Base-by-base conservation (phyloP, 495 filamentous ascomycete genomes). In the Tricharina praecox region DNA sequence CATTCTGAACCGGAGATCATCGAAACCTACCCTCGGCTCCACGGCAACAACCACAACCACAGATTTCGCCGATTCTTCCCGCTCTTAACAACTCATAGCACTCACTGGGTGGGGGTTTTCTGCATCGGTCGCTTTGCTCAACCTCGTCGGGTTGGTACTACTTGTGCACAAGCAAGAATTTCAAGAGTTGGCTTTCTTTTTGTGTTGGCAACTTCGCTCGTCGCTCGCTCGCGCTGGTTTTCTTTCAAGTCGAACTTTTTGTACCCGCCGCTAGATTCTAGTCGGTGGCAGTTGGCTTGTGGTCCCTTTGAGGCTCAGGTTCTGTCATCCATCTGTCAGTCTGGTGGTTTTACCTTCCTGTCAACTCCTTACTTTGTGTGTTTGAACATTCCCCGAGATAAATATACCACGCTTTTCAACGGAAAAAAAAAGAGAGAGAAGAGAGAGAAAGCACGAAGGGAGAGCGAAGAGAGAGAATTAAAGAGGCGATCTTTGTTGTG, bases 351-450 rank as follows among this genome's bases (percentile, higher is more conserved):
- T 23, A n/a, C 23, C 19, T 44, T 46, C 18, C 43, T 46, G 43
- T 46, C 28, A 46, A 25, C n/a, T n/a, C 15, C 25, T 15, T 21
- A 33, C 30, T 46, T 33, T 46, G 43, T 46, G 39, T 24, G 25
- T 35, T 25, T 46, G 43, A 33, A 7, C 25, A 16, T 46, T 15
- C 39, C 43, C 43, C 25, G 35, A 33, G 21, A 46, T 46, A 46
- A 46, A 46, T 46, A 46, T 46, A 46, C 43, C 43, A 33, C 25
- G 20, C 25, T 15, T 46, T 46, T 34, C 18, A 20, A 13, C 7
- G 16, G n/a, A 33, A 23, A 46, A 25, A 46, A 34, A 45, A 45
- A 45, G 23, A 34, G 20, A 15, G 35, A 46, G 28, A 46, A 34
- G n/a, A 44, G 19, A 44, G n/a, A 16, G 13, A 32, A 32, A 32